These are phyloP conservation scores for Arabidopsis hybrid DNA, from an alignment of 441 rosid genomes.

Conservation along the genomic window DNA sequence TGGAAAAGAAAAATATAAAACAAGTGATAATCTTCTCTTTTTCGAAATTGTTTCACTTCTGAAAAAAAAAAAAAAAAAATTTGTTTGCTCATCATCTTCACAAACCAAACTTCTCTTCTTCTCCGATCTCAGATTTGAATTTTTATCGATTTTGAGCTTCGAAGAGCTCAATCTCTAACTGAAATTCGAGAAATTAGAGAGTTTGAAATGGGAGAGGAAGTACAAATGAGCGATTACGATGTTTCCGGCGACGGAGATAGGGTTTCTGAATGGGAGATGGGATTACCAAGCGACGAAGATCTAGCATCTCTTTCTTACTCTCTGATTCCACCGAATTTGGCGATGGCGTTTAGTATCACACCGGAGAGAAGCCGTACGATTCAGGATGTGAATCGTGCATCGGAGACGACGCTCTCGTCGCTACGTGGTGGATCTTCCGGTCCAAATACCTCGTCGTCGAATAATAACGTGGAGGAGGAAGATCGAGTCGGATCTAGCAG, in stretches of 20 bases:
- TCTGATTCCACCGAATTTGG: constrained; percentile 79
- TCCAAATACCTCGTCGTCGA: constrained; percentile 42
- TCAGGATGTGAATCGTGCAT: constrained; percentile 75
- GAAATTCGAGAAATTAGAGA: background rate
- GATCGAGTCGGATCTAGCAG: constrained; percentile 56
- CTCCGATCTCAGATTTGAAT: constrained; percentile 36
- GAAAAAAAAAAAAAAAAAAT: background rate
- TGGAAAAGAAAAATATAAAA: background rate
- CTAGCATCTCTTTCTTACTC: constrained; percentile 77
- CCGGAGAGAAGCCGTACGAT: constrained; percentile 65
- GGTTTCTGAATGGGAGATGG: constrained; percentile 85
- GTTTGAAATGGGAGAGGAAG: constrained; percentile 79
- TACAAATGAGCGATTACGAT: constrained; percentile 66
- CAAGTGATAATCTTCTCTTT: too few relatives aligned
- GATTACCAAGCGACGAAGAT: constrained; percentile 77
- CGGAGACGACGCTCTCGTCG: constrained; percentile 64
- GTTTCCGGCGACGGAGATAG: constrained; percentile 62
- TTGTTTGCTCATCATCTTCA: constrained; percentile 40
- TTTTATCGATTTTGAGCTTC: constrained; percentile 17
- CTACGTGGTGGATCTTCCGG: constrained; percentile 51
- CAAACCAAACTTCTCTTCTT: constrained; percentile 45
- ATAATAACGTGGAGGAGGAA: constrained; percentile 47
- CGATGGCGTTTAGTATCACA: constrained; percentile 85
- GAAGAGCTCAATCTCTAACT: background rate
- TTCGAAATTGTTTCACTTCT: too few relatives aligned